phyloP scores from a whole-genome alignment of 306 rosid species.

The Prunus mongolica region DNA sequence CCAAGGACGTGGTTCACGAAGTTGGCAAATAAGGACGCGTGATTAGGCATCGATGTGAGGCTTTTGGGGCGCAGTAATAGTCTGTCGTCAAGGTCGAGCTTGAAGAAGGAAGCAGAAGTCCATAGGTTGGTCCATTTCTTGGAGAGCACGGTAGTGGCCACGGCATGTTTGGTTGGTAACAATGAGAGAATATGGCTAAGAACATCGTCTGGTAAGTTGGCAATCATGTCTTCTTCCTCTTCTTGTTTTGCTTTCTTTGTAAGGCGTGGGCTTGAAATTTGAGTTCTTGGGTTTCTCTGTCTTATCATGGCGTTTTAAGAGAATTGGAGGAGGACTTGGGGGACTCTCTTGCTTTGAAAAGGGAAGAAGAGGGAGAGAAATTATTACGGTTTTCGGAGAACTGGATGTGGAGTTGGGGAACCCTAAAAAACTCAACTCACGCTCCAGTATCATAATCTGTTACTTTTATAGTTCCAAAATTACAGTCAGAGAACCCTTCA shows the following conservation, averaged over 20 bases:
- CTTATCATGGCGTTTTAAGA: background rate
- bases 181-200: conserved; percentile 34
- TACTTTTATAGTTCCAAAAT: too few species aligned
- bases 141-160: conserved; percentile 29
- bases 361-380: too few species aligned
- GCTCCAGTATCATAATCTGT: too few species aligned
- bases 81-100: conserved; percentile 18
- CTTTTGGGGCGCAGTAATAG: background rate
- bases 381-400: too few species aligned
- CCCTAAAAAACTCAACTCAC: too few species aligned
- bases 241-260: background rate
- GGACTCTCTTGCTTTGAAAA: too few species aligned
- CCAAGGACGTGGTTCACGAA: background rate
- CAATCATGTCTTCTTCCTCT: conserved; percentile 22
- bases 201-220: conserved; percentile 25
- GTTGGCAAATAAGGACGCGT: background rate
- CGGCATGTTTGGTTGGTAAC: conserved; percentile 31
- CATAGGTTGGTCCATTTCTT: conserved; percentile 33
- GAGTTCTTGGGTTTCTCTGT: background rate
- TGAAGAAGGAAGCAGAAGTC: conserved; percentile 7
- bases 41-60: background rate
- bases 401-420: too few species aligned
- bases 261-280: background rate
- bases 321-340: too few species aligned
- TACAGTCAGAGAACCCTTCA: too few species aligned